Conservation (phyloP, 805 yeast species). For the Starmera caribaea region DNA sequence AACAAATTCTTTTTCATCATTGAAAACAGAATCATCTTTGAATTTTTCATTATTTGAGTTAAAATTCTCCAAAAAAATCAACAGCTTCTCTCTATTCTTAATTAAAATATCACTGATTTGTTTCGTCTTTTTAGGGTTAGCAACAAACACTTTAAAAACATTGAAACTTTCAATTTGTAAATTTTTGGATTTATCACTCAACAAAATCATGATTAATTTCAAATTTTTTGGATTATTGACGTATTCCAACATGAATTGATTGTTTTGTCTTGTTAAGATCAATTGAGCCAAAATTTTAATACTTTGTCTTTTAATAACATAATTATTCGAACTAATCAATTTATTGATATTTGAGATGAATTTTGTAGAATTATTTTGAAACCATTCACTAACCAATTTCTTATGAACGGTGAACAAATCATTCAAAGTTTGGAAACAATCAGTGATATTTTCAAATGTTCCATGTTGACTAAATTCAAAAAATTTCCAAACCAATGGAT, state of each 20-base stretch:
- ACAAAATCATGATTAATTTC: conserved; percentile 74
- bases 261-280: conserved; percentile 63
- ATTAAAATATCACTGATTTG: conserved; percentile 71
- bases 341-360: conserved; percentile 59
- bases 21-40: conserved; percentile 54
- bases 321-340: conserved; percentile 67
- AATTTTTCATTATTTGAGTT: conserved; percentile 37
- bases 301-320: conserved; percentile 89
- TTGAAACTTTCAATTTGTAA: conserved; percentile 88
- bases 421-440: conserved; percentile 69
- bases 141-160: conserved; percentile 90
- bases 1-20: conserved; percentile 76
- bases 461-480: conserved; percentile 69
- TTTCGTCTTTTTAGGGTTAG: conserved; percentile 84
- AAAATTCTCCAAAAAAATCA: conserved; percentile 60
- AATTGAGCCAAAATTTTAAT: conserved; percentile 66
- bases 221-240: conserved; percentile 75
- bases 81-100: conserved; percentile 72
- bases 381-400: conserved; percentile 60
- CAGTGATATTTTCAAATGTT: conserved; percentile 85
- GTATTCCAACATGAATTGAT: conserved; percentile 61
- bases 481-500: conserved; percentile 67
- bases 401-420: conserved; percentile 66
- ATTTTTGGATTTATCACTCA: conserved; percentile 84
- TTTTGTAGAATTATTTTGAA: conserved; percentile 39